These are phyloP conservation scores for Macrocybe gigantea DNA, from an alignment of 768 basidiomycete species.

Conservation along the genomic window DNA sequence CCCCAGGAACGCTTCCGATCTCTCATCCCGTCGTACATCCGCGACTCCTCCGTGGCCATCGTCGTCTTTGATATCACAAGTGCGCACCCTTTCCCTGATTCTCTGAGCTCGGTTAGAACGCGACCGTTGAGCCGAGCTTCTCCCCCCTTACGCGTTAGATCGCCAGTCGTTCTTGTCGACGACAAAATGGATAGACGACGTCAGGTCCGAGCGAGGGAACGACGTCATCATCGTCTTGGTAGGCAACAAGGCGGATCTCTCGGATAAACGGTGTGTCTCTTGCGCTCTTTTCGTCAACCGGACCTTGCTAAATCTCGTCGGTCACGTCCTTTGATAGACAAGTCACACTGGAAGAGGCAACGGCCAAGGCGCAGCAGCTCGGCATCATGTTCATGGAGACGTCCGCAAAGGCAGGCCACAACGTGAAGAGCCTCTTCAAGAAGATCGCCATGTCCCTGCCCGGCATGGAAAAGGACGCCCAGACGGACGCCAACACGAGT, in stretches of 20 bases:
- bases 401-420: slow-evolving; percentile 98
- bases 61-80: slow-evolving; percentile 99
- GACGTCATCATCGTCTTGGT: slow-evolving; percentile 98
- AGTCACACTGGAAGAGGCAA: slow-evolving; percentile 98
- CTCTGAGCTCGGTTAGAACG: slow-evolving; percentile 1
- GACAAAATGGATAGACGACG: slow-evolving; percentile 99
- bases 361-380: slow-evolving; percentile 82
- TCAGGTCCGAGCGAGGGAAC: slow-evolving; percentile 92
- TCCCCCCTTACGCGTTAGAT: slow-evolving; percentile 39
- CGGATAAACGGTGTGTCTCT: slow-evolving; percentile 84
- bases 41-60: slow-evolving; percentile 97
- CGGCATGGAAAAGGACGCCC: slow-evolving; percentile 85
- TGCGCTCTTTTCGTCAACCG: slow-evolving; percentile 2
- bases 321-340: slow-evolving; percentile 48
- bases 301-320: slow-evolving; percentile 4
- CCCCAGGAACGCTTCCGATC: slow-evolving; percentile 92
- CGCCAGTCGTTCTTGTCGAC: slow-evolving; percentile 98
- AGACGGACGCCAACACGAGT: slow-evolving; percentile 54
- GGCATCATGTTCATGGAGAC: slow-evolving; percentile 99
- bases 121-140: background rate
- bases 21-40: slow-evolving; percentile 96
- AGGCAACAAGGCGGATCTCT: slow-evolving; percentile 98
- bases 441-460: slow-evolving; percentile 98
- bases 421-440: slow-evolving; percentile 98
- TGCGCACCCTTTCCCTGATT: slow-evolving; percentile 31